phyloP scores from a whole-genome alignment of 1,284 basidiomycete genomes.

The Xerocomus amazonicus region DNA sequence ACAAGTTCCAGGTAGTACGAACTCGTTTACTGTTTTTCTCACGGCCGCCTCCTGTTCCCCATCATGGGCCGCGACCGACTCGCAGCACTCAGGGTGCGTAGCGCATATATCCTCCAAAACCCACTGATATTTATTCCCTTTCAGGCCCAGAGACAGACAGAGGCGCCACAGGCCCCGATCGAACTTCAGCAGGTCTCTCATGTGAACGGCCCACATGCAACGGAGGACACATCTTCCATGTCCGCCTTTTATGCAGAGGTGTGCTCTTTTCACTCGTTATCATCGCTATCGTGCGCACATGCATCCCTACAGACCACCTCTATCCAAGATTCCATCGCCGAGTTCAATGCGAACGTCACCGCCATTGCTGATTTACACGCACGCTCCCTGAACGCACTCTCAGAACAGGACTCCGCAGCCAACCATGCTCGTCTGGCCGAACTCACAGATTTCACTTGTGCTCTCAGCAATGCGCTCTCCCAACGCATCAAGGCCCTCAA shows the following conservation, averaged over 20 bases:
- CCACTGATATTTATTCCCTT: slow-evolving; percentile 1
- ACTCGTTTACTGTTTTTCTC: too few relatives aligned
- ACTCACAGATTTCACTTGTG: slow-evolving; percentile 60
- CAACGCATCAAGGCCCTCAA: slow-evolving; percentile 60
- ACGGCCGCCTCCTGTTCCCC: slow-evolving; percentile 12
- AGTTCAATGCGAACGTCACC: slow-evolving; percentile 53
- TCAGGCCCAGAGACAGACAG: slow-evolving; percentile 31
- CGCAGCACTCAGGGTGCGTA: slow-evolving; percentile 30
- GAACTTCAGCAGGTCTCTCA: slow-evolving; percentile 26
- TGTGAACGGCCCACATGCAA: slow-evolving; percentile 3
- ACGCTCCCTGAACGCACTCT: slow-evolving; percentile 55
- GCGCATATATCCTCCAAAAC: not conserved
- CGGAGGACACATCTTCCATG: slow-evolving; percentile 25
- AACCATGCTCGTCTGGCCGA: slow-evolving; percentile 49
- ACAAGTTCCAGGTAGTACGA: not conserved
- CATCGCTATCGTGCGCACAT: not conserved
- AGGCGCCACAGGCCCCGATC: slow-evolving; percentile 24
- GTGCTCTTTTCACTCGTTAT: not conserved
- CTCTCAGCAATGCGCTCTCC: slow-evolving; percentile 60
- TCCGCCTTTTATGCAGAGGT: slow-evolving; percentile 34
- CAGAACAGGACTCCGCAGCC: slow-evolving; percentile 44
- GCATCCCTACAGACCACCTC: slow-evolving; percentile 40
- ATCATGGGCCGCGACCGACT: slow-evolving; percentile 33
- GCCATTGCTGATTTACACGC: slow-evolving; percentile 58
- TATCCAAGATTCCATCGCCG: slow-evolving; percentile 57